Evolutionary conservation across 1,284 basidiomycete species (phyloP), one percentile per base, ranked within the genome.

Genomic region (Peniophora sp.): DNA sequence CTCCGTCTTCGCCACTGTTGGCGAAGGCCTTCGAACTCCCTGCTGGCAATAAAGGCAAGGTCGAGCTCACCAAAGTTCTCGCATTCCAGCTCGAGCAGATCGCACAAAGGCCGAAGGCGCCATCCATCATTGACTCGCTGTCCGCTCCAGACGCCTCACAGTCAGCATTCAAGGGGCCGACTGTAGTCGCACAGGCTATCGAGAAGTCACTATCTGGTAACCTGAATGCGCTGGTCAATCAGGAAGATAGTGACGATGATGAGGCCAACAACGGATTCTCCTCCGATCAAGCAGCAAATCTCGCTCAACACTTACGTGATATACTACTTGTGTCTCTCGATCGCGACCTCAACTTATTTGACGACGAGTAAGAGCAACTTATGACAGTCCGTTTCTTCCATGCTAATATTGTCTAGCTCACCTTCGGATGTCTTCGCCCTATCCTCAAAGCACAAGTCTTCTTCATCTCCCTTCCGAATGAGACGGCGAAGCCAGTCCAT

Each of bases 221-320:
- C 23, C 14, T 45, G 20, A 45, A 20, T n/a, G 10, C 12, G 12
- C 23, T 45, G 20, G 44, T 45, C 12, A 45, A 45, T 24, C 44
- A 66, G 45, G 73, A 76, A 10, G 70, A 69, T 50, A 63, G 54
- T 34, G 77, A 78, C 56, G 77, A 76, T 14, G 80, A 79, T 22
- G 73, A 76, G 14, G 75, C 17, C 3, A 45, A 76, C 27, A 65
- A 66, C 9, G 58, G 55, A 2, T 85, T 79, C 61, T 75, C 76
- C 3, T 82, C 84, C 17, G 80, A 86, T 53, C 63, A 63, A 17
- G 83, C 84, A 0, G 75, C 79, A 54, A 77, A 80, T 41, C 73
- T 84, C 20, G 73, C 87, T 72, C 63, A 70, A 14, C 79, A 82
- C 59, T 67, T 86, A 39, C 75, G 74, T 60, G 80, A 85, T 53